Percentiles rank a stretch among this genome's conserved stretches.
Evolutionary conservation across 129 eudicot genomes (phyloP).

Genomic region (Chrysanthemum seticuspe): DNA sequence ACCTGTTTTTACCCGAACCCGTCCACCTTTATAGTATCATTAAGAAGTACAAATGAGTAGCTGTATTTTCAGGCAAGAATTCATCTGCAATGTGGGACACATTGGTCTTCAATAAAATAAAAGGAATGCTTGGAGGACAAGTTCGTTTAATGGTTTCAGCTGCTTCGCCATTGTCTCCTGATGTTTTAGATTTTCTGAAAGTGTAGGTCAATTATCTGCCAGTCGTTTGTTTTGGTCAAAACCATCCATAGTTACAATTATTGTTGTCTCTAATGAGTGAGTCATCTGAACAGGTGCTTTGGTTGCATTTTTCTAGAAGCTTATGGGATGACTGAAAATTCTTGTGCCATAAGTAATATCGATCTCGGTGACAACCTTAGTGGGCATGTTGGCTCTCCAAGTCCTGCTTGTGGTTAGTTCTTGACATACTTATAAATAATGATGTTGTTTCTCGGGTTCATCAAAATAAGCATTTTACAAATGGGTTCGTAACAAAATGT

Average conservation of each 20-base stretch:
- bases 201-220: not conserved
- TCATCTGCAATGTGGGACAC: not conserved
- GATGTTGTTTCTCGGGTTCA: not conserved
- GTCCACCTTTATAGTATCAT: no score
- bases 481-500: not conserved
- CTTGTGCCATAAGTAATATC: not conserved
- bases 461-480: not conserved
- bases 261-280: not conserved
- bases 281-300: not conserved
- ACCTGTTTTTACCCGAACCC: no score
- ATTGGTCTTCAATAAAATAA: constrained; percentile 1
- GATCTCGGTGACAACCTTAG: not conserved
- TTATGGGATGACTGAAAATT: not conserved
- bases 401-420: constrained; percentile 5
- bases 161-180: constrained; percentile 1
- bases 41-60: no score
- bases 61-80: not conserved
- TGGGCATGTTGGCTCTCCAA: constrained; percentile 1
- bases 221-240: not conserved
- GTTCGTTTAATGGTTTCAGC: not conserved
- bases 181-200: not conserved
- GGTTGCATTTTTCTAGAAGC: not conserved
- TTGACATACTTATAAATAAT: not conserved
- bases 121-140: not conserved
- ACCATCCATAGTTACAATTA: not conserved